Evolutionary conservation across 352 stramenopile genomes (phyloP), one percentile per base, ranked within the genome.

Genomic region (Discostella stelligera): DNA sequence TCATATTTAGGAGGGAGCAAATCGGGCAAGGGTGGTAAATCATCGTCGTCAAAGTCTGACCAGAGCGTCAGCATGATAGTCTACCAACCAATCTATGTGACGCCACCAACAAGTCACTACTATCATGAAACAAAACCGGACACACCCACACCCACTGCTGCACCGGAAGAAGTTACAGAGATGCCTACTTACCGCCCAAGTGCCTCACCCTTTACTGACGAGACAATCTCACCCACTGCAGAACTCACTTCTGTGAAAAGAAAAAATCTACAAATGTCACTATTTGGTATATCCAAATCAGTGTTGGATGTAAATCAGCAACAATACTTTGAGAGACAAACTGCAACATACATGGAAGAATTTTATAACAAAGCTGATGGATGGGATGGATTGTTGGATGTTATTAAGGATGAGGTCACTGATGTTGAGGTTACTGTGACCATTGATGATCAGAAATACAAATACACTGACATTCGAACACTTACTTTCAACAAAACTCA

Each of bases 291-390:
- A 32, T 70, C 64, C 10, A 23, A 61, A 16, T 41, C 50, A 48
- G 10, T 49, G 0, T 16, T 80, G 18, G 63, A 65, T 20, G 16
- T 16, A 11, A 14, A 20, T 8, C 20, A 66, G 25, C 56, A 54
- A 21, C 23, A 44, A 16, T 20, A 64, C 46, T 75, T 74, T 30
- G 50, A 77, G 64, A 41, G 58, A 16, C 52, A 71, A 66, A 83
- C 68, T 18, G 64, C 68, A 18, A 30, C 6, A 53, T 83, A 78
- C 53, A 83, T 83, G 41, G 75, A 83, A 60, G 50, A 67, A 50
- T 83, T 75, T 20, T 83, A 83, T 39, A 83, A 83, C 23, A 44
- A 56, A 10, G 21, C 49, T 25, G 58, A 55, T n/a, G 25, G 18
- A 44, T n/a, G 46, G 11, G 21, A 37, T 46, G 32, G 52, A 10